Conservation (phyloP, 2,329 filamentous ascomycete genomes). For the Xylariaceae sp. region DNA sequence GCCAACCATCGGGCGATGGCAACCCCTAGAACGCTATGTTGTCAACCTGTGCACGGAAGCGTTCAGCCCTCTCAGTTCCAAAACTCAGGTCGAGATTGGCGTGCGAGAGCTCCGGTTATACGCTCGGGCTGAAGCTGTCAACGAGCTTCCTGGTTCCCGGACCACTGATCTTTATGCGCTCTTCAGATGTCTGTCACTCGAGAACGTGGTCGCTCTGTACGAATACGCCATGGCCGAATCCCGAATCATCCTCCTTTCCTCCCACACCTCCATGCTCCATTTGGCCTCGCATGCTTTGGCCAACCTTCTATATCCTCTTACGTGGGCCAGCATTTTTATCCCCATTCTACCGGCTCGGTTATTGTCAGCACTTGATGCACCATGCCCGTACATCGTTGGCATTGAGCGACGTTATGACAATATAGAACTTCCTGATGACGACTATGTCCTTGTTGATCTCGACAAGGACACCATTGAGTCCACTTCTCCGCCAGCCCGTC, state of each 20-base stretch:
- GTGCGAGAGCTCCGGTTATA: conserved; percentile 87
- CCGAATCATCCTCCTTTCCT: conserved; percentile 91
- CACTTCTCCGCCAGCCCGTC: conserved; percentile 66
- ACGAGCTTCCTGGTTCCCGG: conserved; percentile 87
- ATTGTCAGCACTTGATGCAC: conserved; percentile 85
- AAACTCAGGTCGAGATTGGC: conserved; percentile 89
- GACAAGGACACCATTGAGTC: conserved; percentile 88
- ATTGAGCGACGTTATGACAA: conserved; percentile 88
- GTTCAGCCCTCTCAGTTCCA: conserved; percentile 83
- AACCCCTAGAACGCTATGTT: conserved; percentile 92
- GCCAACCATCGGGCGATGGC: conserved; percentile 88
- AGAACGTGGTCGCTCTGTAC: conserved; percentile 87
- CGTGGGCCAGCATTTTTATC: conserved; percentile 93
- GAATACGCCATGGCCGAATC: conserved; percentile 92
- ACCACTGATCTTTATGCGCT: conserved; percentile 90
- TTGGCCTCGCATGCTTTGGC: conserved; percentile 83
- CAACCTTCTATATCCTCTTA: conserved; percentile 80
- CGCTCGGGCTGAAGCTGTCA: conserved; percentile 84
- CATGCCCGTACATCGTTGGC: conserved; percentile 94
- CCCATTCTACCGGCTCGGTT: conserved; percentile 83
- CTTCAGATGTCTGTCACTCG: conserved; percentile 82
- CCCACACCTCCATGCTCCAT: conserved; percentile 93
- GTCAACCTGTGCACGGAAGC: conserved; percentile 96
- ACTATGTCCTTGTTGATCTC: conserved; percentile 90
- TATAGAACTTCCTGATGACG: conserved; percentile 83